Conservation (phyloP, 2,329 filamentous ascomycete species). For the Cladosporium sp. region DNA sequence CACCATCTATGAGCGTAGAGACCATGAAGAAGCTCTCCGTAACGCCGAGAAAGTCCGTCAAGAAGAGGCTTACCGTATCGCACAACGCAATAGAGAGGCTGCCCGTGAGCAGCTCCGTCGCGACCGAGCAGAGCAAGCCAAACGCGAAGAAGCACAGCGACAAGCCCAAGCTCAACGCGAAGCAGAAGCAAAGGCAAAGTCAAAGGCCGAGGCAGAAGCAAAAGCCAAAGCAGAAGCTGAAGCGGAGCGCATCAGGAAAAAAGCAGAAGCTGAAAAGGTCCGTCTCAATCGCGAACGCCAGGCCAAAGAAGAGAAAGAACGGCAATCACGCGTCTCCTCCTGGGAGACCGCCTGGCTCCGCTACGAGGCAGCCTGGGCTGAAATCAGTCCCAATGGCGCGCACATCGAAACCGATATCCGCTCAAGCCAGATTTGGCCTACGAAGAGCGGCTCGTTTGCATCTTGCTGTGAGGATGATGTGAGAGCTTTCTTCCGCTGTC, state of each 20-base stretch:
- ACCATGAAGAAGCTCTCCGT: neutral
- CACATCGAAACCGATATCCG: neutral
- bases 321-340: neutral
- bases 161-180: neutral
- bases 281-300: neutral
- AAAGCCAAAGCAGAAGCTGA: neutral
- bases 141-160: neutral
- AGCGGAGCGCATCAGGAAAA: neutral
- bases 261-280: neutral
- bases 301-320: neutral
- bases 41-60: neutral
- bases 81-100: neutral
- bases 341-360: slow-evolving; percentile 8
- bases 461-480: slow-evolving; percentile 10
- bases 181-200: neutral
- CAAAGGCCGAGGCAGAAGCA: neutral
- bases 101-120: neutral
- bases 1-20: neutral
- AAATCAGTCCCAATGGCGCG: neutral
- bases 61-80: neutral
- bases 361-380: neutral
- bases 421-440: neutral
- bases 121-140: neutral
- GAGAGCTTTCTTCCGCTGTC: neutral
- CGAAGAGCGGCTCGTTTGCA: neutral